These are phyloP conservation scores for Circinella umbellata DNA, from an alignment of 371 early-diverging fungal genomes.

Conservation along the genomic window DNA sequence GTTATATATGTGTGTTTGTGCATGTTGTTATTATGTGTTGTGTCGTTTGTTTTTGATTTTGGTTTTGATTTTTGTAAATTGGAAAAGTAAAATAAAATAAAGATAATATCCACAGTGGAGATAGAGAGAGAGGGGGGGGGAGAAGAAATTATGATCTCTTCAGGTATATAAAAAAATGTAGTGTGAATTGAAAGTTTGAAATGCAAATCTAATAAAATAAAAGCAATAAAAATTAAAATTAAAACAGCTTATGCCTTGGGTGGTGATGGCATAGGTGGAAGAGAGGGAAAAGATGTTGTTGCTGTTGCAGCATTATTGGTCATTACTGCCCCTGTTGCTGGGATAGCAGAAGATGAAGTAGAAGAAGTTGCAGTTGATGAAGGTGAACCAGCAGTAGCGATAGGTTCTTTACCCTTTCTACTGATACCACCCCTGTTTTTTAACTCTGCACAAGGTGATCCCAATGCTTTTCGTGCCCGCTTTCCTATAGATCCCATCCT, in stretches of 20 bases:
- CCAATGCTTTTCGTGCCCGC: background rate
- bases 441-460: slow-evolving; percentile 1
- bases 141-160: background rate
- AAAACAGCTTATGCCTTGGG: slow-evolving; percentile 6
- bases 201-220: slow-evolving; percentile 3
- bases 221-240: background rate
- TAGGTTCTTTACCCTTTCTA: slow-evolving; percentile 20
- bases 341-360: background rate
- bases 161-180: background rate
- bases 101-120: background rate
- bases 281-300: background rate
- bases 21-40: background rate
- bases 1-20: background rate
- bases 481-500: slow-evolving; percentile 9
- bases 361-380: slow-evolving; percentile 9
- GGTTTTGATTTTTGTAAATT: background rate
- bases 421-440: background rate
- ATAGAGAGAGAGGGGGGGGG: background rate
- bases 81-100: background rate
- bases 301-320: background rate
- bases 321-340: background rate
- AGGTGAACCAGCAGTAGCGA: background rate
- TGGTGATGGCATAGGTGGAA: background rate
- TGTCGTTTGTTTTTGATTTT: background rate
- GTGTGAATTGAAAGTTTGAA: background rate